These are phyloP conservation scores for Silene coronaria DNA, from an alignment of 179 eudicot genomes.

Conservation along the genomic window DNA sequence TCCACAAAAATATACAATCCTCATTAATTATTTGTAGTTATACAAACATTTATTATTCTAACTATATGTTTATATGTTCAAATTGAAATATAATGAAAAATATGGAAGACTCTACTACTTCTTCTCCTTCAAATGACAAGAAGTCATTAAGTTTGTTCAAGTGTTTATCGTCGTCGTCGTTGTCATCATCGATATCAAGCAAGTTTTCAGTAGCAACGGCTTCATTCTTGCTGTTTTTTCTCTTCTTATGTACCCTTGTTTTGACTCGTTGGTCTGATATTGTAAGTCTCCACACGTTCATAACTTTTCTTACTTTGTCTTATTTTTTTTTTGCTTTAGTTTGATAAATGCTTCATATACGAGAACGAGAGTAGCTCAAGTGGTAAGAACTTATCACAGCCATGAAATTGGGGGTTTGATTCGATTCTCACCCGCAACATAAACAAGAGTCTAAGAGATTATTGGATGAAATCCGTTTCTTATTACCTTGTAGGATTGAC, in stretches of 20 bases:
- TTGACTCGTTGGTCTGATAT: conserved; percentile 25
- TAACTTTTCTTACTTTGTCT: background rate
- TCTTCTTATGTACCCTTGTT: conserved; percentile 18
- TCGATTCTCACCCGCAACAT: no score
- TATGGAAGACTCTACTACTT: conserved; percentile 19
- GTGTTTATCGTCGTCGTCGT: background rate
- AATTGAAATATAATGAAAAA: conserved; percentile 15
- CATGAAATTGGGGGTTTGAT: no score
- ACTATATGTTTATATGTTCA: no score
- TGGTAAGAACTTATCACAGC: no score
- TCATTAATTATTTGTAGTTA: background rate
- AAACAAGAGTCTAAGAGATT: no score
- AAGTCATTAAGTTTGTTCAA: background rate
- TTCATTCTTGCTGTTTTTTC: conserved; percentile 12
- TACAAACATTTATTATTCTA: background rate
- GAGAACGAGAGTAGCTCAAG: no score
- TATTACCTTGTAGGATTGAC: no score
- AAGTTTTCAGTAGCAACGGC: conserved; percentile 13
- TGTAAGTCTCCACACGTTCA: conserved; percentile 19
- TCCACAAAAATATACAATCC: background rate
- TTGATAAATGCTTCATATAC: no score
- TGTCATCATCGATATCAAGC: background rate
- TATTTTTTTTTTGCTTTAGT: background rate
- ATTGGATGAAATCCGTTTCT: no score
- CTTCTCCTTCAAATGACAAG: background rate